Conservation (phyloP, 805 yeast species). For the Pichia nakasei region DNA sequence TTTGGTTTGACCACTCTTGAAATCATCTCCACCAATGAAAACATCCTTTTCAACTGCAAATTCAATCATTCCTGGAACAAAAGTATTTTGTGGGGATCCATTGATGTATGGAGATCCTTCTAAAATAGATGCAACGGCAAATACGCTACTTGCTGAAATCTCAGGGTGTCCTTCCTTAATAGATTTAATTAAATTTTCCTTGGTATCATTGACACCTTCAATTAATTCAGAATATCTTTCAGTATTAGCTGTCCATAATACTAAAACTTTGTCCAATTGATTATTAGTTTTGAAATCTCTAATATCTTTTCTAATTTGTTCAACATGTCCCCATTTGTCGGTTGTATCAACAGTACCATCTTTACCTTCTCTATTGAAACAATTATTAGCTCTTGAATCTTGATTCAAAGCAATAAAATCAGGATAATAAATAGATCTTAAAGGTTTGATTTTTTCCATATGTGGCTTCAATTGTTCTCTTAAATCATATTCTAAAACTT, state of each 20-base stretch:
- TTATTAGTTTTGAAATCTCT: slow-evolving; percentile 64
- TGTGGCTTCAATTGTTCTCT: slow-evolving; percentile 65
- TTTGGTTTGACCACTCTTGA: slow-evolving; percentile 95
- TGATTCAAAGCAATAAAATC: slow-evolving; percentile 96
- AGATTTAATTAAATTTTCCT: slow-evolving; percentile 65
- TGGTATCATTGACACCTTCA: slow-evolving; percentile 79
- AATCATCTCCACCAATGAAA: slow-evolving; percentile 94
- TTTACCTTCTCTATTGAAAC: slow-evolving; percentile 47
- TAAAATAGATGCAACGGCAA: slow-evolving; percentile 87
- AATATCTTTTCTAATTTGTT: slow-evolving; percentile 77
- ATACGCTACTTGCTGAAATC: slow-evolving; percentile 86
- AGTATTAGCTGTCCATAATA: slow-evolving; percentile 96
- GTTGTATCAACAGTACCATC: slow-evolving; percentile 41
- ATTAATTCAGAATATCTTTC: slow-evolving; percentile 80
- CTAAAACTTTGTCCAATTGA: slow-evolving; percentile 75
- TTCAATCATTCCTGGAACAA: slow-evolving; percentile 90
- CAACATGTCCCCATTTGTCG: slow-evolving; percentile 85
- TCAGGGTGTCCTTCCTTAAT: slow-evolving; percentile 75
- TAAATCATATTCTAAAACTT: slow-evolving; percentile 79
- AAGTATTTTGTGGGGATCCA: slow-evolving; percentile 96
- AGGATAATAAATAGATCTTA: slow-evolving; percentile 87
- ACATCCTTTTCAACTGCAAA: slow-evolving; percentile 69
- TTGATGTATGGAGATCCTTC: slow-evolving; percentile 87
- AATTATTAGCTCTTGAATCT: slow-evolving; percentile 82
- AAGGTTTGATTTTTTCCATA: slow-evolving; percentile 55